Evolutionary conservation across 2,329 filamentous ascomycete species (phyloP), one percentile per base, ranked within the genome.

Genomic region (Parastagonospora nodorum): DNA sequence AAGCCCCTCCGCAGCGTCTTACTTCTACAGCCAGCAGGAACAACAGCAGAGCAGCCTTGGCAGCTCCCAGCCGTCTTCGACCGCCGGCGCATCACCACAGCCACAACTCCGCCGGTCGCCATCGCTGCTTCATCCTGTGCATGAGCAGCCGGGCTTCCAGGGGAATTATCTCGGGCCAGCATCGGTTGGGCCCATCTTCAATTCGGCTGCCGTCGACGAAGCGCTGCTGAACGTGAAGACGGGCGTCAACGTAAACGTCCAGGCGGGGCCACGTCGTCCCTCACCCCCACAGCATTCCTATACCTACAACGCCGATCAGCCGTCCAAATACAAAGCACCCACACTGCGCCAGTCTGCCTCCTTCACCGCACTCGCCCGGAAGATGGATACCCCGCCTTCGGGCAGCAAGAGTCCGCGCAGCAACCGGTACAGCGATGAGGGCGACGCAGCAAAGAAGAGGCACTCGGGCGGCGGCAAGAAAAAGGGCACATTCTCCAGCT

Each of bases 301-400:
- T 38, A 69, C 66, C 24, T 55, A 63, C 40, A 69, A 64, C 19
- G 45, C 60, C 43, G 66, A 68, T 53, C 59, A 56, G 45, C 53
- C 48, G 42, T 42, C 60, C 42, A 52, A 54, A 35, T 57, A 57
- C 49, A 51, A 40, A 44, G 54, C 64, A 27, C 69, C 68, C 43
- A 66, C 62, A 48, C 73, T 77, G 48, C 67, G 72, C 54, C 69
- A 77, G 63, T 73, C 73, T 46, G 71, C 74, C 55, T 77, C 74
- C 64, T 72, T 78, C 65, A 72, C 68, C 36, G 71, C 72, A 36
- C 69, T 75, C 58, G 73, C 73, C 57, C 69, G 72, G 59, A 75
- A 68, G 56, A 79, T 79, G 77, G 76, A 78, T 42, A 67, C 71
- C 49, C 70, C 72, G 51, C 71, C 72, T 4, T 64, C 66, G 39